Conservation (phyloP, 2,329 filamentous ascomycete species). For the Ophiobolus disseminans region DNA sequence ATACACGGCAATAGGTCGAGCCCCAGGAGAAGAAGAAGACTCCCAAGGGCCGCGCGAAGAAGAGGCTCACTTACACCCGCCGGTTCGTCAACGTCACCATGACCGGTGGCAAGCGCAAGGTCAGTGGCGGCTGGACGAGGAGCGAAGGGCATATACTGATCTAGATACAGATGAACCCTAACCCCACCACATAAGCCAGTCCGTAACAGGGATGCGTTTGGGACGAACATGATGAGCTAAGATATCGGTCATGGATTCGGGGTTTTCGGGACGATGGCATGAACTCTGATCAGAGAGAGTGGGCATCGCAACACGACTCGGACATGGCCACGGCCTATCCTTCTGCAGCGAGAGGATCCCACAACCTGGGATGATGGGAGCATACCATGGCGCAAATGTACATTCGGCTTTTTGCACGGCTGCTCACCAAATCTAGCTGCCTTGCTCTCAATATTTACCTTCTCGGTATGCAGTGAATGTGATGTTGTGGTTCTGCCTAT, state of each 20-base stretch:
- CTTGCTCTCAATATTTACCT: conserved; percentile 28
- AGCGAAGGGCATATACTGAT: conserved; percentile 16
- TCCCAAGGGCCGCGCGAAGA: conserved; percentile 96
- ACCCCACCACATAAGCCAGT: conserved; percentile 71
- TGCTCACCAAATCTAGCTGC: conserved; percentile 39
- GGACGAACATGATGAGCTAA: conserved; percentile 44
- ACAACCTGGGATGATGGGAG: conserved; percentile 48
- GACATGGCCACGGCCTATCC: conserved; percentile 39
- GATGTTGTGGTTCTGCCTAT: not conserved
- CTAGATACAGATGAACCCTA: conserved; percentile 77
- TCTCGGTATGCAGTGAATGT: not conserved
- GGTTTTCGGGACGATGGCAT: conserved; percentile 47
- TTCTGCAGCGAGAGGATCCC: conserved; percentile 38
- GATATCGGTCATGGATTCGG: conserved; percentile 45
- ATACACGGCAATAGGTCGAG: conserved; percentile 69
- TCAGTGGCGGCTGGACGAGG: conserved; percentile 54
- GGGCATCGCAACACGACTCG: conserved; percentile 37
- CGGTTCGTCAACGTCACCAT: conserved; percentile 98
- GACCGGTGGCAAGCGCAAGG: conserved; percentile 98
- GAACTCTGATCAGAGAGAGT: conserved; percentile 50
- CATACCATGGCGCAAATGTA: conserved; percentile 52
- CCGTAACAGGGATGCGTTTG: conserved; percentile 27
- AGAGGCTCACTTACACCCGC: conserved; percentile 94
- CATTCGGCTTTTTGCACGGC: conserved; percentile 45
- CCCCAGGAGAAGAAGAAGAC: conserved; percentile 94